A percentile compares a stretch with the other conserved stretches of the same genome.
phyloP scores from a whole-genome alignment of 1,284 basidiomycete species.

The Irpex sp. region DNA sequence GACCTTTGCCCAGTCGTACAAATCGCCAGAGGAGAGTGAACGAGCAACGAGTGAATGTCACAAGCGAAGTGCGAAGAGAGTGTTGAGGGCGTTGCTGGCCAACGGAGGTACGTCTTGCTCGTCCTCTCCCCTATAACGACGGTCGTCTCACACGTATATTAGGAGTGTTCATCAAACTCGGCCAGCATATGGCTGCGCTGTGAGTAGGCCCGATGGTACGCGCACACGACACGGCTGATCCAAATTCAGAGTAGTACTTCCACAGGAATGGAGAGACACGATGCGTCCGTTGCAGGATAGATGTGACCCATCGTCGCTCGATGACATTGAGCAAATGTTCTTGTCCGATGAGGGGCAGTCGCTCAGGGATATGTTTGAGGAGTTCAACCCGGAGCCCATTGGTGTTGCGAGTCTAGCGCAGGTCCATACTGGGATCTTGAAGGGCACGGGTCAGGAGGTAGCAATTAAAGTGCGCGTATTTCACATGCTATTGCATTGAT shows the following conservation, averaged over 20 bases:
- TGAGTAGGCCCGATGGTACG: slow-evolving; percentile 27
- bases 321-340: slow-evolving; percentile 69
- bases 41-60: slow-evolving; percentile 77
- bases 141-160: background rate
- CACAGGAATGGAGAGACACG: slow-evolving; percentile 71
- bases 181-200: slow-evolving; percentile 84
- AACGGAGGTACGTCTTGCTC: slow-evolving; percentile 68
- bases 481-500: background rate
- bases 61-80: slow-evolving; percentile 71
- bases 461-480: slow-evolving; percentile 75
- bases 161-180: slow-evolving; percentile 92
- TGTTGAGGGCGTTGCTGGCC: slow-evolving; percentile 75
- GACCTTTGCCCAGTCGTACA: slow-evolving; percentile 62
- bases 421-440: slow-evolving; percentile 85
- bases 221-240: slow-evolving; percentile 10
- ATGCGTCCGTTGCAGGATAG: slow-evolving; percentile 82
- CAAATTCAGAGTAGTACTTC: slow-evolving; percentile 55
- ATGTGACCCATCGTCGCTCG: slow-evolving; percentile 76
- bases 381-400: slow-evolving; percentile 88
- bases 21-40: slow-evolving; percentile 50
- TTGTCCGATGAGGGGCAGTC: slow-evolving; percentile 66
- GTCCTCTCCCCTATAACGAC: background rate
- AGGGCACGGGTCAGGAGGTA: slow-evolving; percentile 70
- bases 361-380: slow-evolving; percentile 67
- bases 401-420: slow-evolving; percentile 95